Conservation (phyloP, 2,329 filamentous ascomycete genomes). For the Xylariaceae sp. region DNA sequence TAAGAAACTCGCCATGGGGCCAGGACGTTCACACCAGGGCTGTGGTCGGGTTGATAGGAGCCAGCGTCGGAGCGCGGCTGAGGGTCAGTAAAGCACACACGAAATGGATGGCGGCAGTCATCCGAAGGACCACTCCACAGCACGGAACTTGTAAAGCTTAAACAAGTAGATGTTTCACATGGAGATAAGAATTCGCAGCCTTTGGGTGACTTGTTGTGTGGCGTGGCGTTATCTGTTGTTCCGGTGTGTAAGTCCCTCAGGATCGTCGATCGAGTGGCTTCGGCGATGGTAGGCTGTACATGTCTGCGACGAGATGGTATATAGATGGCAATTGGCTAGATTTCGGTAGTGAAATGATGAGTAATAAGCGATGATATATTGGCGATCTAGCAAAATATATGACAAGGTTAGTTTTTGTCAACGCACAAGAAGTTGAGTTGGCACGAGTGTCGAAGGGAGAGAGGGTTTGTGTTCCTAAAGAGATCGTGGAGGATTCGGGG, state of each 20-base stretch:
- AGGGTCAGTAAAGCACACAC: conserved; percentile 22
- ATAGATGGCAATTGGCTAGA: background rate
- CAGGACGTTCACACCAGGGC: conserved; percentile 9
- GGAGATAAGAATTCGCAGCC: conserved; percentile 9
- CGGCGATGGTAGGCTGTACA: conserved; percentile 2
- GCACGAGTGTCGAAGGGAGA: background rate
- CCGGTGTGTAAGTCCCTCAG: conserved; percentile 10
- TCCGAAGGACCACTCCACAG: conserved; percentile 26
- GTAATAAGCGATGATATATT: conserved; percentile 8
- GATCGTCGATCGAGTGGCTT: conserved; percentile 15
- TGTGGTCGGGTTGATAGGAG: conserved; percentile 15
- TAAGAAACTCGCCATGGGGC: conserved; percentile 61
- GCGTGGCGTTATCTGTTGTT: conserved; percentile 5
- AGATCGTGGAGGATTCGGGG: conserved; percentile 25
- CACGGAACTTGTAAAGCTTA: conserved; percentile 5
- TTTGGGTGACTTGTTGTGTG: background rate
- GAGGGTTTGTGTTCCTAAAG: background rate
- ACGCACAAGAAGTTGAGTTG: background rate
- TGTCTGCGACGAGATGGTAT: background rate
- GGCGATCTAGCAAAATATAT: background rate
- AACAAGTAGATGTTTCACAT: conserved; percentile 2
- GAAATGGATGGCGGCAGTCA: conserved; percentile 28
- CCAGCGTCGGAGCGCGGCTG: conserved; percentile 33
- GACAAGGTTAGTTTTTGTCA: background rate
- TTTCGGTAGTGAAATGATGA: background rate